phyloP scores from a whole-genome alignment of 2,329 filamentous ascomycete genomes.

The Aspergillus cejpii region DNA sequence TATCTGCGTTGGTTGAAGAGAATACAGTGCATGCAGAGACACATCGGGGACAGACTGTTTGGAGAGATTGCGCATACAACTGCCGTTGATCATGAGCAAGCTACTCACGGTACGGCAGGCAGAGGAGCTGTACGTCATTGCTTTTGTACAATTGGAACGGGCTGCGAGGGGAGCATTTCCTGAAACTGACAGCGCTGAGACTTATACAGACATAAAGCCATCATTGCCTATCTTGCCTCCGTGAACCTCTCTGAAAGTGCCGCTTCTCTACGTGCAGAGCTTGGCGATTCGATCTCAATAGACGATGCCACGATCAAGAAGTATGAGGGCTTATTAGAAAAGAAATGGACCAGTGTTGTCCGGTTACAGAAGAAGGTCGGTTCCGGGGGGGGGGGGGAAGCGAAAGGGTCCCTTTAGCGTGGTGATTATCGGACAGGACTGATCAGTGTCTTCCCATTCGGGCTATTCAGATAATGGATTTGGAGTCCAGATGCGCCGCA shows the following conservation, averaged over 20 bases:
- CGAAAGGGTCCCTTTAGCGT: neutral
- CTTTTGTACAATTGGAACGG: neutral
- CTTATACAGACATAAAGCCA: constrained; percentile 72
- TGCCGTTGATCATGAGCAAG: constrained; percentile 1
- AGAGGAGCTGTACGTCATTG: neutral
- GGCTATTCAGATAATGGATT: constrained; percentile 68
- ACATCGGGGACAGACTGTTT: neutral
- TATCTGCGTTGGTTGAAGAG: neutral
- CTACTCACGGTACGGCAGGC: neutral
- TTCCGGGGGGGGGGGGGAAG: neutral
- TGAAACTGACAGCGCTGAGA: neutral
- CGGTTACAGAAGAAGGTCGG: constrained; percentile 83
- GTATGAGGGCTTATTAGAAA: constrained; percentile 86
- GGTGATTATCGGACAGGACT: constrained; percentile 2
- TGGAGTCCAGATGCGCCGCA: constrained; percentile 66
- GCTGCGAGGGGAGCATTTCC: neutral
- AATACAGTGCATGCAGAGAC: neutral
- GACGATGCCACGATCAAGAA: constrained; percentile 78
- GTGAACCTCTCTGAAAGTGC: constrained; percentile 64
- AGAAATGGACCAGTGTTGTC: constrained; percentile 97
- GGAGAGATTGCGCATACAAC: neutral
- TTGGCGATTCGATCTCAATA: constrained; percentile 60
- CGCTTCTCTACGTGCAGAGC: constrained; percentile 65
- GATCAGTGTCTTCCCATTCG: constrained; percentile 5
- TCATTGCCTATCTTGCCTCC: constrained; percentile 76